Conservation (phyloP, 2,329 filamentous ascomycete genomes). For the Samsoniella hepiali region DNA sequence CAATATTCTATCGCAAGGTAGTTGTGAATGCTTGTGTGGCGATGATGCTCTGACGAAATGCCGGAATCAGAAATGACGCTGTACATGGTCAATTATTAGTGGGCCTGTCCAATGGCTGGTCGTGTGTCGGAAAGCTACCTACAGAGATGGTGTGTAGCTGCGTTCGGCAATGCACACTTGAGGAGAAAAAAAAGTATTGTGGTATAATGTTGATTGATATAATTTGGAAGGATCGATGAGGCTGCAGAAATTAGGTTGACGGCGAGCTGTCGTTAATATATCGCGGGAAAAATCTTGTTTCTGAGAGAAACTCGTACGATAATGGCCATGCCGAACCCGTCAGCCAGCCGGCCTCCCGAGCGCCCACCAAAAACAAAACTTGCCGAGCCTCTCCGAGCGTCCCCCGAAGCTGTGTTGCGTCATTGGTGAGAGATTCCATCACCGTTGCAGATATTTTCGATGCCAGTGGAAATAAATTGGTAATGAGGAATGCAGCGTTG, state of each 20-base stretch:
- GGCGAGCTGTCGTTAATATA: conserved; percentile 8
- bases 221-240: neutral
- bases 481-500: neutral
- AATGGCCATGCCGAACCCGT: conserved; percentile 1
- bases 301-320: conserved; percentile 19
- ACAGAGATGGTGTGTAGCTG: neutral
- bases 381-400: conserved; percentile 13
- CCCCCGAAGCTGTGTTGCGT: conserved; percentile 7
- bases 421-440: neutral
- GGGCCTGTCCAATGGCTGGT: conserved; percentile 8
- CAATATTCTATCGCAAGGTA: neutral
- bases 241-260: too few relatives aligned
- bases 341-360: neutral
- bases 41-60: conserved; percentile 4
- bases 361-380: neutral
- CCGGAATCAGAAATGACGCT: conserved; percentile 12
- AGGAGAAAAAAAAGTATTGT: neutral
- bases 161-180: neutral
- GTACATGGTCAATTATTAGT: conserved; percentile 4
- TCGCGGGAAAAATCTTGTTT: neutral
- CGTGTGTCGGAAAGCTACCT: neutral
- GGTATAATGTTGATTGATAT: neutral
- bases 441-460: neutral
- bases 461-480: neutral
- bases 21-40: neutral